Percentiles rank a stretch among this genome's conserved stretches.
These are phyloP conservation scores for Pseudogymnoascus sp. DNA, from an alignment of 2,329 filamentous ascomycete species.

Conservation along the genomic window DNA sequence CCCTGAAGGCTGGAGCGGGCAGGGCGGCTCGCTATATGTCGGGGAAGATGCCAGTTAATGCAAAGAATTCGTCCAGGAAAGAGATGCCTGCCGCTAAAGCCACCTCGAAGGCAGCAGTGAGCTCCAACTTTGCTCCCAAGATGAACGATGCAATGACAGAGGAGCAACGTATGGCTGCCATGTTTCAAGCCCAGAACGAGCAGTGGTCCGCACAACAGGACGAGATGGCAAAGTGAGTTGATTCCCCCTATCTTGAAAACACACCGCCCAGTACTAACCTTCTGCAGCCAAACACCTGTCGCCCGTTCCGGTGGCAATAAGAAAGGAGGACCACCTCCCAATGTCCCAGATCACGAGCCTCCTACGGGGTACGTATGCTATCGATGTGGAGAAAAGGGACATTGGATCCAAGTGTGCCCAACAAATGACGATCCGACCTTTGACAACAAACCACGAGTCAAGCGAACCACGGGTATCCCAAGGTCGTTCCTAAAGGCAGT, in stretches of 20 bases:
- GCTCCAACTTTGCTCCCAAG: conserved; percentile 45
- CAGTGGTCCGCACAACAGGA: conserved; percentile 93
- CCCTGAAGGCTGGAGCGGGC: conserved; percentile 76
- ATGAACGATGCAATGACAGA: conserved; percentile 80
- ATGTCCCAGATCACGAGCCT: conserved; percentile 85
- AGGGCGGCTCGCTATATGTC: conserved; percentile 91
- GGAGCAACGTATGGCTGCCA: conserved; percentile 86
- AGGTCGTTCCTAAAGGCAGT: conserved; percentile 92
- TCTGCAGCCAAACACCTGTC: conserved; percentile 51
- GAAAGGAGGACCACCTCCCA: conserved; percentile 41
- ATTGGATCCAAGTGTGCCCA: conserved; percentile 97
- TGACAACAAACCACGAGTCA: conserved; percentile 86
- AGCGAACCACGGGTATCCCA: conserved; percentile 93
- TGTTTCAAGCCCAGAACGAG: conserved; percentile 82
- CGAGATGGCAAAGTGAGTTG: conserved; percentile 70
- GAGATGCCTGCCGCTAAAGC: conserved; percentile 53
- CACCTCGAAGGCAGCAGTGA: conserved; percentile 45
- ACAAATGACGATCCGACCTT: conserved; percentile 98
- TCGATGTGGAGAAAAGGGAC: conserved; percentile 92
- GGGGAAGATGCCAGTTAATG: conserved; percentile 85
- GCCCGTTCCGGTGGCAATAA: conserved; percentile 57
- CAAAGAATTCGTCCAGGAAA: conserved; percentile 68
- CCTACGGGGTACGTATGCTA: conserved; percentile 95
- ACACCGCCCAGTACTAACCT: conserved; percentile 28
- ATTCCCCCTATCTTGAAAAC: conserved; percentile 30